Evolutionary conservation across 805 yeast genomes (phyloP).

Genomic region (Candida andamanensis): DNA sequence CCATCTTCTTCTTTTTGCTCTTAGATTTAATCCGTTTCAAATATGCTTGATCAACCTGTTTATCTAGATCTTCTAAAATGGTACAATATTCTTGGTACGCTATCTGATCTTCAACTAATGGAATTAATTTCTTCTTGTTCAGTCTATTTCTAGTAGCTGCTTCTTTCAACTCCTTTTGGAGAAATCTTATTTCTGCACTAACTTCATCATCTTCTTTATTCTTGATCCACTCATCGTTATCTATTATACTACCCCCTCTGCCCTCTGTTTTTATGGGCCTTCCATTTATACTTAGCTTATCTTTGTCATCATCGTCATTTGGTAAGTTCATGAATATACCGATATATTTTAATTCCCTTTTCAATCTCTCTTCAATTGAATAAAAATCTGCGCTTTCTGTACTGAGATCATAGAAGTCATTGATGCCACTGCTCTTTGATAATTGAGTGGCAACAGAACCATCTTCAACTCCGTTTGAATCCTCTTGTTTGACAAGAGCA

Average conservation of each 20-base stretch:
- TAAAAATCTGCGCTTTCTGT: slow-evolving; percentile 58
- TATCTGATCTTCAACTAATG: slow-evolving; percentile 77
- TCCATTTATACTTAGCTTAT: slow-evolving; percentile 19
- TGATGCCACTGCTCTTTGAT: slow-evolving; percentile 19
- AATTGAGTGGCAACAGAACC: slow-evolving; percentile 35
- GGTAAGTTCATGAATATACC: slow-evolving; percentile 75
- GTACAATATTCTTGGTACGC: slow-evolving; percentile 94
- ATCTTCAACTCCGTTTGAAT: slow-evolving; percentile 11
- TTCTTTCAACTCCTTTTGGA: slow-evolving; percentile 64
- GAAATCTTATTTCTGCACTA: slow-evolving; percentile 69
- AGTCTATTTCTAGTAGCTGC: slow-evolving; percentile 60
- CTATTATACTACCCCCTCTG: slow-evolving; percentile 29
- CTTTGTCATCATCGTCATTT: slow-evolving; percentile 30
- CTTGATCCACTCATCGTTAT: slow-evolving; percentile 66
- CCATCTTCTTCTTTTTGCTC: slow-evolving; percentile 55
- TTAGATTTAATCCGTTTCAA: slow-evolving; percentile 74
- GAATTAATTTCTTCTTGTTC: slow-evolving; percentile 60
- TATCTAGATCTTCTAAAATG: slow-evolving; percentile 88
- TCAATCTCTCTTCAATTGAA: slow-evolving; percentile 80
- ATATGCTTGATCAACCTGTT: slow-evolving; percentile 94
- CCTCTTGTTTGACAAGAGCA: slow-evolving; percentile 15
- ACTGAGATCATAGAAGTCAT: slow-evolving; percentile 37
- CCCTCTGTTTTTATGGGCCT: slow-evolving; percentile 16
- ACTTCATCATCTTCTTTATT: slow-evolving; percentile 92
- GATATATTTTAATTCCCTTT: slow-evolving; percentile 81